Evolutionary conservation across 2,329 filamentous ascomycete species (phyloP).

Genomic region (Rhynchosporium graminicola): DNA sequence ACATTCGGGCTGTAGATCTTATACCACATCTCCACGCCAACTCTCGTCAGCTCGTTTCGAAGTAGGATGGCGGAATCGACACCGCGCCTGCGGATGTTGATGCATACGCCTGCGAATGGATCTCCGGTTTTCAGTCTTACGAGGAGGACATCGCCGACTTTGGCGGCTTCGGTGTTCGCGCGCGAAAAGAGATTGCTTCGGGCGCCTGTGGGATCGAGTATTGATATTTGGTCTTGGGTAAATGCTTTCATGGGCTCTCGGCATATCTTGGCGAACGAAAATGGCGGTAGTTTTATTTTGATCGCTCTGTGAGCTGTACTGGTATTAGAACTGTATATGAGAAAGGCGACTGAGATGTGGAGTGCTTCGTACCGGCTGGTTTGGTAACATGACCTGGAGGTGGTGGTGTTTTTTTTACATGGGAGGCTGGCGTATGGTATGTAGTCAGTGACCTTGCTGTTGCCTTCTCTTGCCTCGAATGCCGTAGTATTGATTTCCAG

Average conservation of each 20-base stretch:
- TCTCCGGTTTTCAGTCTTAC: conserved; percentile 84
- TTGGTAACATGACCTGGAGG: conserved; percentile 16
- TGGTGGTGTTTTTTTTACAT: conserved; percentile 24
- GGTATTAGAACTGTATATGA: conserved; percentile 17
- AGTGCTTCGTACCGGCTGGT: conserved; percentile 23
- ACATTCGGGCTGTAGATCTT: conserved; percentile 93
- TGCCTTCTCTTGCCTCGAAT: conserved; percentile 53
- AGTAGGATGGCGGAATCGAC: conserved; percentile 87
- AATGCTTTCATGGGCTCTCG: conserved; percentile 70
- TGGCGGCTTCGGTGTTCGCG: conserved; percentile 74
- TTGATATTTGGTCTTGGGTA: conserved; percentile 66
- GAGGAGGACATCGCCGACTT: conserved; percentile 87
- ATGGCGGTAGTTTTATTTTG: conserved; percentile 53
- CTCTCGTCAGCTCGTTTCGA: conserved; percentile 80
- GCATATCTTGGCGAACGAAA: conserved; percentile 55
- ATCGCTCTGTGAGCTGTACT: conserved; percentile 47
- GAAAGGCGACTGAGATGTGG: not conserved
- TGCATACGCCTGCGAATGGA: conserved; percentile 84
- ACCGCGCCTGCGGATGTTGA: conserved; percentile 84
- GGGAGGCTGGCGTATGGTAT: conserved; percentile 45
- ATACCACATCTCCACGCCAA: conserved; percentile 95
- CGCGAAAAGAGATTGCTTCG: conserved; percentile 80
- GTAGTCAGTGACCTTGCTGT: conserved; percentile 52
- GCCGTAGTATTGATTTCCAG: conserved; percentile 65
- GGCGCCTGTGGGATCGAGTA: conserved; percentile 82